A percentile compares a stretch with the other conserved stretches of the same genome.
These are phyloP conservation scores for Usnea hakonensis DNA, from an alignment of 495 filamentous ascomycete genomes.

Conservation along the genomic window DNA sequence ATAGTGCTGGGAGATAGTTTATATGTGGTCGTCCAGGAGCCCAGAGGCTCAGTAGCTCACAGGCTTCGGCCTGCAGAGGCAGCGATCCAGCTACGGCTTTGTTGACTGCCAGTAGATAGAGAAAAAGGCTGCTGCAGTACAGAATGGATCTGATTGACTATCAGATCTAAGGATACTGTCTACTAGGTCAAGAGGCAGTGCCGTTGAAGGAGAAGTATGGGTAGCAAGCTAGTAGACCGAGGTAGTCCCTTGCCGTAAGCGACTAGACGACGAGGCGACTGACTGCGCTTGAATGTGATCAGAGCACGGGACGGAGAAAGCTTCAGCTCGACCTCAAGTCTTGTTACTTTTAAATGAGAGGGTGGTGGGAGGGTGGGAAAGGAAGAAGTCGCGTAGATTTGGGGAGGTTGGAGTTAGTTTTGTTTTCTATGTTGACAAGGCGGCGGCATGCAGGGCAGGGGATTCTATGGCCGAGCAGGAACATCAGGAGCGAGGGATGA, in stretches of 20 bases:
- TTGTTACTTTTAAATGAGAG: neutral
- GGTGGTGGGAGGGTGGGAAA: neutral
- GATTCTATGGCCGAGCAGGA: neutral
- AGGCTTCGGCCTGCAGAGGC: neutral
- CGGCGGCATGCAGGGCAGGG: neutral
- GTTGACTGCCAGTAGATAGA: neutral
- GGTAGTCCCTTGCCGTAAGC: neutral
- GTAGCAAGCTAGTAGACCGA: neutral
- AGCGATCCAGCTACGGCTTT: neutral
- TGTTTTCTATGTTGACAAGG: slow-evolving; percentile 1
- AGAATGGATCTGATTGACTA: neutral
- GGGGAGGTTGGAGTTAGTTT: neutral
- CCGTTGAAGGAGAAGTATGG: neutral
- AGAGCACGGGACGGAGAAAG: neutral
- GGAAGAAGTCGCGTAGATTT: neutral
- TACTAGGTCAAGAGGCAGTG: neutral
- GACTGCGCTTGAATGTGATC: neutral
- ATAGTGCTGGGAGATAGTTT: neutral
- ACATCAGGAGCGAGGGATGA: neutral
- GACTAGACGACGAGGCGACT: neutral
- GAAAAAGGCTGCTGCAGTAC: neutral
- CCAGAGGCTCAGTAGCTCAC: neutral
- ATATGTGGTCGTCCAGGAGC: neutral
- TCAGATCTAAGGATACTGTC: neutral
- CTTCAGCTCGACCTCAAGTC: neutral